These are phyloP conservation scores for Prunus mongolica DNA, from an alignment of 306 rosid species.

Conservation along the genomic window DNA sequence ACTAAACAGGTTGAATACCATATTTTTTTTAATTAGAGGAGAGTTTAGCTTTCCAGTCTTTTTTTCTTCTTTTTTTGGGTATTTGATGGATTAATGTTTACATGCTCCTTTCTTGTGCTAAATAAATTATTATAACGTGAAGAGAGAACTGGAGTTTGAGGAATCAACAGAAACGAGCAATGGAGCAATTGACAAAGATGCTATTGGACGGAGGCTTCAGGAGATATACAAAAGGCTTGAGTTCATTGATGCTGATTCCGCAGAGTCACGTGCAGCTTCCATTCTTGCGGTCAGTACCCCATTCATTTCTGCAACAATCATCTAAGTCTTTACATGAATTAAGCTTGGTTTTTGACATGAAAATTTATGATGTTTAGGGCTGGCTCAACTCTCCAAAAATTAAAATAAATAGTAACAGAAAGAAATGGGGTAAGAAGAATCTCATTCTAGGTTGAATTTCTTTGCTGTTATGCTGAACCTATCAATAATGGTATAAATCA, in stretches of 20 bases:
- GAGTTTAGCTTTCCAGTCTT: neutral
- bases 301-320: constrained; percentile 20
- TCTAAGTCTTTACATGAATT: constrained; percentile 9
- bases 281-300: constrained; percentile 84
- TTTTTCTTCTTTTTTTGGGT: no score
- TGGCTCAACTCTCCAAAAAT: neutral
- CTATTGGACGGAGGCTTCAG: constrained; percentile 62
- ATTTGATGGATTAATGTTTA: neutral
- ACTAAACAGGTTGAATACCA: constrained; percentile 60
- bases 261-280: constrained; percentile 94
- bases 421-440: neutral
- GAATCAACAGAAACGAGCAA: constrained; percentile 42
- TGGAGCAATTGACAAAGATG: constrained; percentile 49
- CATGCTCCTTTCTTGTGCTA: neutral
- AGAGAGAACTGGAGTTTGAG: constrained; percentile 72
- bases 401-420: neutral
- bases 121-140: constrained; percentile 21
- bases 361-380: neutral
- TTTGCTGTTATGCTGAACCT: neutral
- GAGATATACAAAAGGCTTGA: constrained; percentile 95
- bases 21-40: neutral
- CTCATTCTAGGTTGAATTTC: neutral
- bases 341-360: neutral
- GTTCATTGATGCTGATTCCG: constrained; percentile 84
- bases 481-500: neutral